Conservation (phyloP, 2,329 filamentous ascomycete genomes). For the Blumeria graminis region DNA sequence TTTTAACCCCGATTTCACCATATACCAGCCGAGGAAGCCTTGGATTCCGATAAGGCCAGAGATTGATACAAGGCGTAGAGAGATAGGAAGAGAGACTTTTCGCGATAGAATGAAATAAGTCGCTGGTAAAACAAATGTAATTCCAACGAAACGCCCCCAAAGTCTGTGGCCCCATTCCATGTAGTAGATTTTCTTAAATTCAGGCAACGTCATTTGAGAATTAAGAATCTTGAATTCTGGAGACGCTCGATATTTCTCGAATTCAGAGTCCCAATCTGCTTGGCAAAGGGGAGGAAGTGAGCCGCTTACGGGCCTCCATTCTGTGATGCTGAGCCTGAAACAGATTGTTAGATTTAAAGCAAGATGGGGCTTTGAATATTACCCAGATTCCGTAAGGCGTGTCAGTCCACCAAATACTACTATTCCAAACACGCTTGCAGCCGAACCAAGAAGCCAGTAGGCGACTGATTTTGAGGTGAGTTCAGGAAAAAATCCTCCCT, state of each 20-base stretch:
- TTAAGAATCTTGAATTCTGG: conserved; percentile 87
- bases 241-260: conserved; percentile 72
- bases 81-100: conserved; percentile 56
- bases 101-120: conserved; percentile 67
- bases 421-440: conserved; percentile 85
- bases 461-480: conserved; percentile 54
- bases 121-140: conserved; percentile 73
- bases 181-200: conserved; percentile 98
- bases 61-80: conserved; percentile 55
- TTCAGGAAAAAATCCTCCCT: conserved; percentile 17
- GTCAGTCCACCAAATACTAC: conserved; percentile 89
- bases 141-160: conserved; percentile 78
- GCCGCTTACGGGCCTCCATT: conserved; percentile 94
- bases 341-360: not conserved
- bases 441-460: conserved; percentile 82
- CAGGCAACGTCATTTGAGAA: conserved; percentile 70
- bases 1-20: conserved; percentile 91
- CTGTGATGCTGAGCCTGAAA: conserved; percentile 74
- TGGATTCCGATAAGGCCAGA: conserved; percentile 81
- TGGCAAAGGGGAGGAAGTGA: conserved; percentile 59
- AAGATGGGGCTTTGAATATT: conserved; percentile 13
- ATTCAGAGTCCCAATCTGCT: conserved; percentile 77
- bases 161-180: conserved; percentile 97
- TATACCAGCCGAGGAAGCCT: conserved; percentile 95
- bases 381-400: conserved; percentile 88